Percentiles rank a stretch among this genome's conserved stretches.
These are phyloP conservation scores for Verticillium longisporum DNA, from an alignment of 2,329 filamentous ascomycete genomes.

Conservation along the genomic window DNA sequence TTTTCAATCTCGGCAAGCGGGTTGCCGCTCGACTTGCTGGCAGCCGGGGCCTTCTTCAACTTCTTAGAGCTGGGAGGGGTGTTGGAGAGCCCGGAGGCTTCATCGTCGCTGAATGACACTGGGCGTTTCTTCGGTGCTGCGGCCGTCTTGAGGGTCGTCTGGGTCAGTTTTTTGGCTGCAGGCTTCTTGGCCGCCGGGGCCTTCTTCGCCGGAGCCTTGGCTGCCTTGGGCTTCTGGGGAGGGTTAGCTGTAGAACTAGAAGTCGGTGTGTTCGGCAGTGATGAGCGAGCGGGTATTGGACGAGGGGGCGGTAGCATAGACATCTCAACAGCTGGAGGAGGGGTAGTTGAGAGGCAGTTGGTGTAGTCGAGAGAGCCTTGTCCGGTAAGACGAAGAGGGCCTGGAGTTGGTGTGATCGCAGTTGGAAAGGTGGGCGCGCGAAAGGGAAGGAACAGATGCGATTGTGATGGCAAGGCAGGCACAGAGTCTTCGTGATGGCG, in stretches of 20 bases:
- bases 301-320: constrained; percentile 3
- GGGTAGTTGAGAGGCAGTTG: no score
- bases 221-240: constrained; percentile 46
- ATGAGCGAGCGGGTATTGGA: neutral
- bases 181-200: constrained; percentile 39
- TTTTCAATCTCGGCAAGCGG: constrained; percentile 71
- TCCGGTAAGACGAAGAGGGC: no score
- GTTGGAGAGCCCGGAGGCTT: constrained; percentile 64
- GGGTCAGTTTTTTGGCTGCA: constrained; percentile 54
- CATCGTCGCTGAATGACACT: constrained; percentile 60
- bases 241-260: constrained; percentile 17
- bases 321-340: constrained; percentile 1
- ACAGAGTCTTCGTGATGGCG: neutral
- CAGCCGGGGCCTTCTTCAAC: constrained; percentile 62
- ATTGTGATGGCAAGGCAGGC: no score
- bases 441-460: neutral
- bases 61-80: constrained; percentile 80
- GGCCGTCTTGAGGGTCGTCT: constrained; percentile 47
- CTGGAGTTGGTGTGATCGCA: neutral
- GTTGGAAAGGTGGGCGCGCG: neutral
- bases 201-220: constrained; percentile 27
- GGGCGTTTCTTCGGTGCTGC: constrained; percentile 62
- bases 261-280: neutral
- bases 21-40: constrained; percentile 63
- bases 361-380: no score